Base-by-base conservation (phyloP, 345 rosid species). In the Noccaea bulbosa region DNA sequence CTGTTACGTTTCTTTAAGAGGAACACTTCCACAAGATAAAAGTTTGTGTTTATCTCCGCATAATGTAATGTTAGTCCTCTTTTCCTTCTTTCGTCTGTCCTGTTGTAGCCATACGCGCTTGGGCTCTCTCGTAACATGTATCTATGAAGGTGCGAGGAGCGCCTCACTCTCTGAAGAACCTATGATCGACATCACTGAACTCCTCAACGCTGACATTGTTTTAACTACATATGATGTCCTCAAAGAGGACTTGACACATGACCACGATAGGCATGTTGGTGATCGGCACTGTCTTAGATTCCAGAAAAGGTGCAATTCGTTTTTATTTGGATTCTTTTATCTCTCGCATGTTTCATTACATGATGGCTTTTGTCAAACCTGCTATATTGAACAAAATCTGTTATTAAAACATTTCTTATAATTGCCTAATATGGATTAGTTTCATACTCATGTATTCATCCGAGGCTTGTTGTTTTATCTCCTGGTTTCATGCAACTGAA, bases 221-320 rank as follows among this genome's bases (percentile, higher is more conserved):
- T 79, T 91, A 79, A 91, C 98, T 66, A 87, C 97, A 16, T 93
- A 93, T 70, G 98, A 93, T 78, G 97, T 93, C 70, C 96, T 93
- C 49, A 93, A 83, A 82, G 97, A 91, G 82, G 98, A 93, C 84
- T 78, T 93, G 57, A 89, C 96, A 11, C 98, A 93, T 68, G 97
- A 93, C 71, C 81, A 80, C 51, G 98, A 93, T 71, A 81, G 98
- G 83, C 97, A 91, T 76, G 91, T 85, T 75, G 98, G 98, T 65
- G 97, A 89, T 79, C 86, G 97, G 30, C 97, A 71, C 62, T 76
- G 79, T 80, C 81, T 93, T 82, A 91, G 98, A 85, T 89, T 83
- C 82, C 90, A 84, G 75, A 93, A 93, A 85, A 93, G 94, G 98
- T 93, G 75, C 39, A 66, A 41, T 66, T 75, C 49, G 15, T 79